These are phyloP conservation scores for Jimgerdemannia flammicorona DNA, from an alignment of 192 early-diverging fungal genomes.

Conservation along the genomic window DNA sequence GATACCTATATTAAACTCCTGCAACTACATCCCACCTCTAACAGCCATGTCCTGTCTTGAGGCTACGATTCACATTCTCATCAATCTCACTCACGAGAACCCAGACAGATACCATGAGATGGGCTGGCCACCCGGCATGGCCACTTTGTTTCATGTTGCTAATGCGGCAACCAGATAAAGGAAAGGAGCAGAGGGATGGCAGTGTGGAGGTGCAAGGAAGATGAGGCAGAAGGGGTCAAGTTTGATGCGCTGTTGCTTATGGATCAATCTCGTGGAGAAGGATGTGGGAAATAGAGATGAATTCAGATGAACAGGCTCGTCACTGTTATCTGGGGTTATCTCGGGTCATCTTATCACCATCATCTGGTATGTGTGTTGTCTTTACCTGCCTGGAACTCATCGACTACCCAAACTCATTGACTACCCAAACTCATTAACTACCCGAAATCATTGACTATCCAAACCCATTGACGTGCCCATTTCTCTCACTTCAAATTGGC, in stretches of 20 bases:
- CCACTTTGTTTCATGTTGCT: constrained; percentile 11
- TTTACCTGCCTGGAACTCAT: too few species aligned
- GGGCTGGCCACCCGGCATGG: constrained; percentile 9
- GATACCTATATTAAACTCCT: too few species aligned
- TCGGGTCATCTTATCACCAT: too few species aligned
- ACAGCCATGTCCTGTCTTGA: constrained; percentile 18
- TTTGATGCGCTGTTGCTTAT: constrained; percentile 26
- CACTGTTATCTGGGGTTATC: too few species aligned
- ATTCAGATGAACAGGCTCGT: constrained; percentile 9
- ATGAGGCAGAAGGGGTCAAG: constrained; percentile 9
- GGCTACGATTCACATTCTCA: constrained; percentile 8
- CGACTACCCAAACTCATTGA: too few species aligned
- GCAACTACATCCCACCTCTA: too few species aligned
- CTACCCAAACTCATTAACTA: too few species aligned
- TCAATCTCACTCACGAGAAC: constrained; percentile 20
- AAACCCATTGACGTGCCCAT: too few species aligned
- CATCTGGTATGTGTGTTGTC: too few species aligned
- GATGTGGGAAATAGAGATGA: constrained; percentile 11
- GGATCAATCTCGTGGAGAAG: constrained; percentile 27
- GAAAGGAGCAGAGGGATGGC: background rate
- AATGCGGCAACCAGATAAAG: constrained; percentile 1
- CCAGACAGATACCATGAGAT: constrained; percentile 3
- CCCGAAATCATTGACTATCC: too few species aligned
- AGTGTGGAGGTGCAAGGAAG: too few species aligned
- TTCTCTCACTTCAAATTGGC: too few species aligned